A percentile compares a stretch with the other conserved stretches of the same genome.
Conservation (phyloP, 805 yeast genomes). For the Diddensiella transvaalensis region DNA sequence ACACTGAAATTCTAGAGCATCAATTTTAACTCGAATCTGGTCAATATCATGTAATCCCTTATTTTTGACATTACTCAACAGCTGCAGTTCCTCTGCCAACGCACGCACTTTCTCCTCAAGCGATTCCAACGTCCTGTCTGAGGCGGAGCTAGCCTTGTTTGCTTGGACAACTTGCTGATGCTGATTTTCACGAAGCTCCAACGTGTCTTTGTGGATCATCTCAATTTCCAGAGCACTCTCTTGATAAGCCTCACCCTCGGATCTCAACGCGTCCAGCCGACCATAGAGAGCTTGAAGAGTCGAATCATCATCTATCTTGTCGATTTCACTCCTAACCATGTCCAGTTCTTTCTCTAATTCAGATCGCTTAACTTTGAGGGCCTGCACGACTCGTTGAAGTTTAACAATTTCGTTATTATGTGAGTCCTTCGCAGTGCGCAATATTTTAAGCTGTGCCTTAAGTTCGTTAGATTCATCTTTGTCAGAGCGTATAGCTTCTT, state of each 20-base stretch:
- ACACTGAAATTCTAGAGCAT: neutral
- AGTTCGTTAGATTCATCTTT: conserved; percentile 12
- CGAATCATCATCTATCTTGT: neutral
- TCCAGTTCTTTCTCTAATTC: conserved; percentile 3
- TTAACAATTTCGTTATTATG: neutral
- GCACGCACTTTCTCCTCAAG: neutral
- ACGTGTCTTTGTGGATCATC: neutral
- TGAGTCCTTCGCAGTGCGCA: neutral
- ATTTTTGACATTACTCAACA: neutral
- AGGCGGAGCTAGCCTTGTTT: neutral
- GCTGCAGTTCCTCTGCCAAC: neutral
- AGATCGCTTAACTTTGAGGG: neutral
- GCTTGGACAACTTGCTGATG: neutral
- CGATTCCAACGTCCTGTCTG: neutral
- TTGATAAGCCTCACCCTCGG: neutral
- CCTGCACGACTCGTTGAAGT: conserved; percentile 2
- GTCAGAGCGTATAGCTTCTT: neutral
- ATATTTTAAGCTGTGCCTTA: neutral
- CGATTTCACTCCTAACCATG: neutral
- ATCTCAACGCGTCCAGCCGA: neutral
- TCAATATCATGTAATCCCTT: neutral
- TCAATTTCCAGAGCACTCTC: neutral
- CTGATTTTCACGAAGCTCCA: neutral
- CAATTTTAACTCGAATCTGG: neutral
- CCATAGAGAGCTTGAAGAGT: neutral